Evolutionary conservation across 305 asterid genomes (phyloP).

Genomic region (Rubia peregrina): DNA sequence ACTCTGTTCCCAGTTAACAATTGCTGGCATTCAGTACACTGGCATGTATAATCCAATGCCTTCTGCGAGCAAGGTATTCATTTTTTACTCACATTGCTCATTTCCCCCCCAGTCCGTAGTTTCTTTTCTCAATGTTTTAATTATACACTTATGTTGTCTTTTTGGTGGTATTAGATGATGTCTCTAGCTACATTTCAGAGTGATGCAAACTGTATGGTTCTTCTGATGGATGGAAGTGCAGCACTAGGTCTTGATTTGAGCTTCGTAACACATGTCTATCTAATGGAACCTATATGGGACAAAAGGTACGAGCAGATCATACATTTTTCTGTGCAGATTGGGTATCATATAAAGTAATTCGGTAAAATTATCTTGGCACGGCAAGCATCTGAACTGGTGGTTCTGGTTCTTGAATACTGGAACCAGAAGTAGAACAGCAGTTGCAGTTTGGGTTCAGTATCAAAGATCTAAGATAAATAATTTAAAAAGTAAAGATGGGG

Average conservation of each 20-base stretch:
- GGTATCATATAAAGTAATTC: neutral
- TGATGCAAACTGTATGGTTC: slow-evolving; percentile 86
- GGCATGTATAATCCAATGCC: slow-evolving; percentile 97
- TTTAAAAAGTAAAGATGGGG: neutral
- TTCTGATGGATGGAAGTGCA: slow-evolving; percentile 98
- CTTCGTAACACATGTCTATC: slow-evolving; percentile 85
- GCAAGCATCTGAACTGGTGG: neutral
- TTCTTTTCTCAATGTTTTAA: neutral
- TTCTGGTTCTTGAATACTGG: neutral
- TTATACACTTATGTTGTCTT: neutral
- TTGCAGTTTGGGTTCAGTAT: neutral
- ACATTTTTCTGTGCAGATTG: neutral
- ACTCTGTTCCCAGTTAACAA: slow-evolving; percentile 43
- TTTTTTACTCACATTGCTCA: neutral
- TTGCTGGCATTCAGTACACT: slow-evolving; percentile 69
- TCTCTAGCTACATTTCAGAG: slow-evolving; percentile 77
- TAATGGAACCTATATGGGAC: slow-evolving; percentile 99
- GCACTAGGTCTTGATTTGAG: slow-evolving; percentile 99
- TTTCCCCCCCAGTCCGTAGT: neutral
- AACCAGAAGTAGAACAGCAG: neutral
- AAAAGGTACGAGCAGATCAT: slow-evolving; percentile 54
- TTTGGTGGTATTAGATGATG: slow-evolving; percentile 49
- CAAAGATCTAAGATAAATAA: neutral
- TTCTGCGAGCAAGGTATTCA: slow-evolving; percentile 57
- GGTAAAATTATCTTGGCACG: neutral